Percentiles rank a stretch among this genome's conserved stretches.
These are phyloP conservation scores for Amaranthus cruentus DNA, from an alignment of 148 eudicot genomes.

Conservation along the genomic window DNA sequence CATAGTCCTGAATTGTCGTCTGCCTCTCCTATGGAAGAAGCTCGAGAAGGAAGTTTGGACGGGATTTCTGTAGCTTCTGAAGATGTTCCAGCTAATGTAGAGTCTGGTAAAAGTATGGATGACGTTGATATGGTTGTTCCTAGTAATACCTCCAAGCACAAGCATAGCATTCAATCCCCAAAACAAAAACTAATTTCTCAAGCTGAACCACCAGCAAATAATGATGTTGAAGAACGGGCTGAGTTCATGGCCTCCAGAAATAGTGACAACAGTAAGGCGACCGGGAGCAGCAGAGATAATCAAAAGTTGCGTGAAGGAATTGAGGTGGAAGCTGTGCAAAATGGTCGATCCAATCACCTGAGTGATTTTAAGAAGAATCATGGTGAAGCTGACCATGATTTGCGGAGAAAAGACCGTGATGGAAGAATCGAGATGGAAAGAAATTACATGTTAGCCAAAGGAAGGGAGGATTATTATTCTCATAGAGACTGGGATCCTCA, in stretches of 20 bases:
- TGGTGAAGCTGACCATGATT: constrained; percentile 44
- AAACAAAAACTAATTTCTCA: constrained; percentile 43
- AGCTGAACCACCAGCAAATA: constrained; percentile 36
- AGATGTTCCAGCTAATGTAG: constrained; percentile 35
- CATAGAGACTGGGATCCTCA: constrained; percentile 59
- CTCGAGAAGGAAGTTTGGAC: constrained; percentile 41
- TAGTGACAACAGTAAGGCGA: constrained; percentile 64
- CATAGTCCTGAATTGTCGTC: constrained; percentile 32
- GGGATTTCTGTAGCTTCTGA: constrained; percentile 30
- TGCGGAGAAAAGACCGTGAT: constrained; percentile 47
- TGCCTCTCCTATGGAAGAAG: constrained; percentile 30
- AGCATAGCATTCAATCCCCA: constrained; percentile 26
- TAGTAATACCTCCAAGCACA: constrained; percentile 34
- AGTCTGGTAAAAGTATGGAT: constrained; percentile 38
- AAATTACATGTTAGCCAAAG: constrained; percentile 38
- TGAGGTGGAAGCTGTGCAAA: constrained; percentile 66
- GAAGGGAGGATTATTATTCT: constrained; percentile 47
- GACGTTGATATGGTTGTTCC: constrained; percentile 20
- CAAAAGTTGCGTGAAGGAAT: constrained; percentile 46
- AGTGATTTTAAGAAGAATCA: constrained; percentile 45
- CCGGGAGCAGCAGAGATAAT: constrained; percentile 56
- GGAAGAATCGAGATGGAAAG: constrained; percentile 57
- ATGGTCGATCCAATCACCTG: constrained; percentile 34
- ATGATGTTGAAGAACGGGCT: constrained; percentile 48
- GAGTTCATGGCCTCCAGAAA: constrained; percentile 53